These are phyloP conservation scores for Cucurbita pepo DNA, from an alignment of 306 rosid species.

Conservation along the genomic window DNA sequence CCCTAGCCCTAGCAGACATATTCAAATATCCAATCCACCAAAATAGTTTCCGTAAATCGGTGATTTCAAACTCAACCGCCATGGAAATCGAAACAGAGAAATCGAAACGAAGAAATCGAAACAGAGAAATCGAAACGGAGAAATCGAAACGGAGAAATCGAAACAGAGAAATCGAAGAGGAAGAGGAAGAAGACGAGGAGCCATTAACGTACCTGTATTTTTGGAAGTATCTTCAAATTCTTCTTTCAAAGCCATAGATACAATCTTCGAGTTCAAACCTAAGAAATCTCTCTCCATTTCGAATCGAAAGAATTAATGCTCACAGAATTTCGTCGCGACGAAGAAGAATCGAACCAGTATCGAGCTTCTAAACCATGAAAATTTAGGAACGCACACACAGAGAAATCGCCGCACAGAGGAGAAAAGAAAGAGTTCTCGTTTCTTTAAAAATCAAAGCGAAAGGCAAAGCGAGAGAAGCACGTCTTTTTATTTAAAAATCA, in stretches of 20 bases:
- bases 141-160: no score
- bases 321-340: neutral
- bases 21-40: neutral
- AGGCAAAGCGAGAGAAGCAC: neutral
- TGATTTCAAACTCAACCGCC: no score
- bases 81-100: no score
- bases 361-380: neutral
- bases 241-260: conserved; percentile 15
- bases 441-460: neutral
- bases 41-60: no score
- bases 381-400: neutral
- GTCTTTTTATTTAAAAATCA: neutral
- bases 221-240: conserved; percentile 20
- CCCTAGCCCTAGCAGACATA: neutral
- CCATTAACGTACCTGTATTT: conserved; percentile 29
- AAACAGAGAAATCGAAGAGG: neutral
- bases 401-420: neutral
- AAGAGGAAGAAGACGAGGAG: neutral
- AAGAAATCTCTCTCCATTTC: conserved; percentile 63
- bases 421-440: neutral
- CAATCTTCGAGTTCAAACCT: conserved; percentile 38
- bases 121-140: no score
- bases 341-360: neutral
- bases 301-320: neutral
- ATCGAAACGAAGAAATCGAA: no score